These are phyloP conservation scores for Aspergillus funiculosus DNA, from an alignment of 495 filamentous ascomycete species.

Conservation along the genomic window DNA sequence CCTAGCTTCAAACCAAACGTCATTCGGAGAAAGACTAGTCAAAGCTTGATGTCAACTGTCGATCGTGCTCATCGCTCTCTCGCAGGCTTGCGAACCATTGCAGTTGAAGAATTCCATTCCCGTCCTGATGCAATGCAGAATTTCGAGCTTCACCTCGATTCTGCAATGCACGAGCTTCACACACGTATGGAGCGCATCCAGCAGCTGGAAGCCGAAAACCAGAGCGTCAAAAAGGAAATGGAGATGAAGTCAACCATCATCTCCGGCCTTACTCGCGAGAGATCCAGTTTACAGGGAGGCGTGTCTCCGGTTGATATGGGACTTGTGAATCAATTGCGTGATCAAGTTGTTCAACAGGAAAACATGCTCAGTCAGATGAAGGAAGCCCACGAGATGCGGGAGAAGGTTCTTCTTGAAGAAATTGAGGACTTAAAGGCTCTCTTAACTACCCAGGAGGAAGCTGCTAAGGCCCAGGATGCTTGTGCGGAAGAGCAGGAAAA, in stretches of 20 bases:
- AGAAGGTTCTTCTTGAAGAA: conserved; percentile 65
- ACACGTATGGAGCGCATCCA: conserved; percentile 81
- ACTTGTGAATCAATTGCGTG: conserved; percentile 78
- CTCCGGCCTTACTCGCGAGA: conserved; percentile 83
- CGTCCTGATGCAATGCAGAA: conserved; percentile 81
- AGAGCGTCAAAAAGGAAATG: conserved; percentile 86
- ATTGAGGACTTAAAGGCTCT: conserved; percentile 60
- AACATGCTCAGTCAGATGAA: conserved; percentile 68
- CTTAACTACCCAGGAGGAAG: conserved; percentile 43
- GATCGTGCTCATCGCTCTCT: conserved; percentile 93
- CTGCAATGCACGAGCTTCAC: conserved; percentile 89
- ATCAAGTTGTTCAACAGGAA: conserved; percentile 82
- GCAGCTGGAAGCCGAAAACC: conserved; percentile 79
- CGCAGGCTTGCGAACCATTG: conserved; percentile 80
- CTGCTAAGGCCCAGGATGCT: conserved; percentile 40
- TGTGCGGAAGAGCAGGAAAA: conserved; percentile 49
- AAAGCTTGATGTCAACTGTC: conserved; percentile 74
- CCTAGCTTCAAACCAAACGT: conserved; percentile 49
- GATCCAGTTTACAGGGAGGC: conserved; percentile 72
- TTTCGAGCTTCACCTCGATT: conserved; percentile 86
- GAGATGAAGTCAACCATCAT: conserved; percentile 93
- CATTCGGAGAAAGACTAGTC: conserved; percentile 89
- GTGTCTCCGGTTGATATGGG: conserved; percentile 87
- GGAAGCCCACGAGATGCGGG: conserved; percentile 63
- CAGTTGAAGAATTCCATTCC: conserved; percentile 73